phyloP scores from a whole-genome alignment of 495 filamentous ascomycete species.

The Xylona heveae region DNA sequence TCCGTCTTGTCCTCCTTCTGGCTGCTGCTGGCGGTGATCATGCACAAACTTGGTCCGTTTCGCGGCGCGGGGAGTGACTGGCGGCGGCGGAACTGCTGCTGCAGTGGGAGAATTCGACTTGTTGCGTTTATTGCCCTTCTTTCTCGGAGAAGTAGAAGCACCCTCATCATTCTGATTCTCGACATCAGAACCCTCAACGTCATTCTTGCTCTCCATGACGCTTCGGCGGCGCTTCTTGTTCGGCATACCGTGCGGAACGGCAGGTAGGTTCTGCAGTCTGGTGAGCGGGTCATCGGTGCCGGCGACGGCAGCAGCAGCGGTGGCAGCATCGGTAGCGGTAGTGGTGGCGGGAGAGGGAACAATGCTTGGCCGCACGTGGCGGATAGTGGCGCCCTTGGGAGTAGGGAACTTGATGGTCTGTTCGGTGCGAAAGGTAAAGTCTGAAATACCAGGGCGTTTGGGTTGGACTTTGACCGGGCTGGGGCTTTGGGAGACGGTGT shows the following conservation, averaged over 20 bases:
- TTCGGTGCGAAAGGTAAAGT: conserved; percentile 38
- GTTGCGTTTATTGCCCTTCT: too few species aligned
- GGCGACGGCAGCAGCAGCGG: conserved; percentile 24
- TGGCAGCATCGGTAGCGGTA: conserved; percentile 19
- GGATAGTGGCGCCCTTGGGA: conserved; percentile 27
- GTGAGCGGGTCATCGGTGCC: conserved; percentile 8
- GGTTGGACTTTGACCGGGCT: conserved; percentile 7
- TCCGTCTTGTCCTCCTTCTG: too few species aligned
- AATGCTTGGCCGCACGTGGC: conserved; percentile 29
- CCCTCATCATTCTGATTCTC: too few species aligned
- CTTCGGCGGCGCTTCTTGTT: conserved; percentile 68
- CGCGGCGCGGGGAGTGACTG: too few species aligned
- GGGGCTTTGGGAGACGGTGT: conserved; percentile 9
- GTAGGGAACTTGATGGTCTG: conserved; percentile 30
- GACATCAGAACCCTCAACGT: too few species aligned
- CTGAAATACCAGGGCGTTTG: conserved; percentile 22
- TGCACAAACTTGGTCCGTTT: too few species aligned
- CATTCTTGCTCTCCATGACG: too few species aligned
- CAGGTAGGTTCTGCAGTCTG: conserved; percentile 11
- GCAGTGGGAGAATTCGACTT: too few species aligned
- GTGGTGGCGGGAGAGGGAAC: conserved; percentile 6
- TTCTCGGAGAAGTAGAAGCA: too few species aligned
- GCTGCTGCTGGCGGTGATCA: too few species aligned
- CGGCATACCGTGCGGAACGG: conserved; percentile 42
- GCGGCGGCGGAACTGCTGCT: too few species aligned